phyloP scores from a whole-genome alignment of 1,139 yeast species.

The Debaryomyces fabryi region DNA sequence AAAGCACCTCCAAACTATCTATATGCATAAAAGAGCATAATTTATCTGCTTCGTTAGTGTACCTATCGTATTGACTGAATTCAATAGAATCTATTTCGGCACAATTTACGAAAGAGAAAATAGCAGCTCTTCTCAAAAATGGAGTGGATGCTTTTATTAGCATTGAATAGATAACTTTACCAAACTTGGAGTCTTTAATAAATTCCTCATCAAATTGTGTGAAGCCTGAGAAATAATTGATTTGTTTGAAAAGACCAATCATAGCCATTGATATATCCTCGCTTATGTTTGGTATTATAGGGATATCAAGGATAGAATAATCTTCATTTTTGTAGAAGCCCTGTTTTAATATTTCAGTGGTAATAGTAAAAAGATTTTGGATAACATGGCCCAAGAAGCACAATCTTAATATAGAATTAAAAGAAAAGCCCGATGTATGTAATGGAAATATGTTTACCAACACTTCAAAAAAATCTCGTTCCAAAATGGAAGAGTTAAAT shows the following conservation, averaged over 20 bases:
- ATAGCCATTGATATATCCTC: constrained; percentile 19
- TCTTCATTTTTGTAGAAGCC: constrained; percentile 26
- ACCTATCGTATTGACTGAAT: constrained; percentile 19
- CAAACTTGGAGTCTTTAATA: constrained; percentile 27
- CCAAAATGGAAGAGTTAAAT: constrained; percentile 34
- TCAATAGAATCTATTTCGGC: constrained; percentile 54
- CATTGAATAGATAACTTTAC: constrained; percentile 54
- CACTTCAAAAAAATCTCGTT: constrained; percentile 56
- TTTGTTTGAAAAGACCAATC: constrained; percentile 12
- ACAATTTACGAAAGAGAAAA: constrained; percentile 59
- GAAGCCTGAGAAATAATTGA: constrained; percentile 16
- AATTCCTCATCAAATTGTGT: constrained; percentile 16
- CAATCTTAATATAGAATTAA: constrained; percentile 42
- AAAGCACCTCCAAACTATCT: constrained; percentile 28
- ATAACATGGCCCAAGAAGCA: constrained; percentile 46
- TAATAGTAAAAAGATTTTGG: constrained; percentile 33
- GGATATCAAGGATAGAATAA: constrained; percentile 37
- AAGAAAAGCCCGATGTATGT: constrained; percentile 38
- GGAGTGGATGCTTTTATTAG: constrained; percentile 61
- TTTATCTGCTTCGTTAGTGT: constrained; percentile 56
- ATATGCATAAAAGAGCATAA: constrained; percentile 57
- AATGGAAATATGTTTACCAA: constrained; percentile 52
- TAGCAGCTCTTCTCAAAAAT: constrained; percentile 67
- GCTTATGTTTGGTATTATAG: constrained; percentile 29
- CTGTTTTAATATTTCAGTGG: constrained; percentile 26